phyloP scores from a whole-genome alignment of 305 asterid genomes.

The Fraxinus angustifolia region DNA sequence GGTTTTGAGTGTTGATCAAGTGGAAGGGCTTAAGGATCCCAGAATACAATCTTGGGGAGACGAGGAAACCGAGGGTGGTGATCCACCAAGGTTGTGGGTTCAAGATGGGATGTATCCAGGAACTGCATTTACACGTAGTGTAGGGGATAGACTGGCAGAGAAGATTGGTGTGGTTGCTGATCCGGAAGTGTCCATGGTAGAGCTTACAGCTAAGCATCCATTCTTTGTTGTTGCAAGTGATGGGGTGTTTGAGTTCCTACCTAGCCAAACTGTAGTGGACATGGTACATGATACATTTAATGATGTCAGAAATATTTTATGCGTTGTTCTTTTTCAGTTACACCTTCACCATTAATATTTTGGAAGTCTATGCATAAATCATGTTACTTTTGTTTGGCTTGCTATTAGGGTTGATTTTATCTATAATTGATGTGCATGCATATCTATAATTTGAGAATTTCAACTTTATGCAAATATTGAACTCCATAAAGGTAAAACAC shows the following conservation, averaged over 20 bases:
- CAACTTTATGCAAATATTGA: background rate
- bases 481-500: background rate
- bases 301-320: background rate
- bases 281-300: slow-evolving; percentile 49
- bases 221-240: slow-evolving; percentile 90
- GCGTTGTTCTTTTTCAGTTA: background rate
- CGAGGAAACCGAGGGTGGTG: slow-evolving; percentile 88
- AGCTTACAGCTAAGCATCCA: slow-evolving; percentile 56
- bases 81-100: slow-evolving; percentile 96
- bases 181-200: slow-evolving; percentile 71
- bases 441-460: background rate
- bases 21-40: slow-evolving; percentile 92
- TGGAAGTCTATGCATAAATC: slow-evolving; percentile 16
- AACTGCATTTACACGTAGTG: slow-evolving; percentile 92
- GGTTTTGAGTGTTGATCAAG: slow-evolving; percentile 92
- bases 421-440: background rate
- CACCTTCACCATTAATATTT: background rate
- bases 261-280: slow-evolving; percentile 88
- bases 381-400: background rate
- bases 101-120: slow-evolving; percentile 94
- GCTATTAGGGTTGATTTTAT: background rate
- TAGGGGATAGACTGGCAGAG: slow-evolving; percentile 89
- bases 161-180: slow-evolving; percentile 82
- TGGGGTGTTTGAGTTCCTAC: slow-evolving; percentile 86
- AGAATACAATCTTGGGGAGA: slow-evolving; percentile 87